Percentiles rank a stretch among this genome's conserved stretches.
phyloP scores from a whole-genome alignment of 768 basidiomycete species.

The Lenzites betulinus region DNA sequence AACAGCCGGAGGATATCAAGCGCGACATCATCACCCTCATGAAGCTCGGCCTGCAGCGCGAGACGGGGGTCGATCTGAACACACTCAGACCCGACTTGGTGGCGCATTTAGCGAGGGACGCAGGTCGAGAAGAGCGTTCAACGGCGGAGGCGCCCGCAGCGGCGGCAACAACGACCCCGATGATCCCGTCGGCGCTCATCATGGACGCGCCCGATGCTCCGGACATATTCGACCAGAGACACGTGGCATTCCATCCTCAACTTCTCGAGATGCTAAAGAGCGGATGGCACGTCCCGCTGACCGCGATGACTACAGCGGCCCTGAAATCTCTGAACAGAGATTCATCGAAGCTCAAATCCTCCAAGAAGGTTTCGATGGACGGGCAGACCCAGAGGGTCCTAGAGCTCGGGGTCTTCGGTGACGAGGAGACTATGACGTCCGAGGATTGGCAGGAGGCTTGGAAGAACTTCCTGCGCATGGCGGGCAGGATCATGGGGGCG shows the following conservation, averaged over 20 bases:
- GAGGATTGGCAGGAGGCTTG: conserved; percentile 1
- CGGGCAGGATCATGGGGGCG: not conserved
- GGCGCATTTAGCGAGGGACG: no score
- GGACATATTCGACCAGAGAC: not conserved
- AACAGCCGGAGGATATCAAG: no score
- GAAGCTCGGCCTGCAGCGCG: no score
- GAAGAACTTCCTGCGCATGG: not conserved
- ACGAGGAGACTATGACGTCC: not conserved
- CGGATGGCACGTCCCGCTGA: not conserved
- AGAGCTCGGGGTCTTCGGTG: not conserved
- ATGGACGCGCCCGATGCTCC: not conserved
- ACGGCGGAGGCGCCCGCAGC: no score
- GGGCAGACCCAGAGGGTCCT: not conserved
- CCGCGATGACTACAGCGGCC: not conserved
- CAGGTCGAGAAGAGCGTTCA: no score
- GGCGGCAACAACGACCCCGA: no score
- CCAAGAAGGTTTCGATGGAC: not conserved
- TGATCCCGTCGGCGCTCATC: no score
- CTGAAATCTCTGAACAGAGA: not conserved
- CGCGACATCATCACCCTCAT: no score
- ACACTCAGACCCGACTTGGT: no score
- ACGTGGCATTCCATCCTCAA: not conserved
- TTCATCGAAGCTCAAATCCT: not conserved
- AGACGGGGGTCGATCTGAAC: no score
- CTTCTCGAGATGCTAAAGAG: not conserved